Evolutionary conservation across 768 basidiomycete species (phyloP).

Genomic region (Phanerochaete sordida): DNA sequence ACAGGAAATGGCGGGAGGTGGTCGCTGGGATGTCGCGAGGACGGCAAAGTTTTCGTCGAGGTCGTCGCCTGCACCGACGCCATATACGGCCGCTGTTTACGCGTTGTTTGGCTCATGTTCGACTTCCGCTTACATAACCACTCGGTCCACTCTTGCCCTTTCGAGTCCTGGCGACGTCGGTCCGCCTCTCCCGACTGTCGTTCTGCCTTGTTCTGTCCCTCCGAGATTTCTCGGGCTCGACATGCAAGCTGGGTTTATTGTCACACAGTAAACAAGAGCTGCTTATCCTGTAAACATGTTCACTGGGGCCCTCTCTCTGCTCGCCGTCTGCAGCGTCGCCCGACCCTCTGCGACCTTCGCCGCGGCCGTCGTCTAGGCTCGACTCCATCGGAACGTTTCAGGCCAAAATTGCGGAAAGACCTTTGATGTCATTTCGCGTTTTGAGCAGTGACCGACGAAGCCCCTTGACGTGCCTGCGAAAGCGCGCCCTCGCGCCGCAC

Average conservation of each 20-base stretch:
- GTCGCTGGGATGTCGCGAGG: conserved; percentile 19
- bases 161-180: not conserved
- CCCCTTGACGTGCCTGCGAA: no score
- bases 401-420: not conserved
- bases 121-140: conserved; percentile 26
- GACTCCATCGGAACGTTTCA: not conserved
- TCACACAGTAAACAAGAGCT: no score
- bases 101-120: conserved; percentile 53
- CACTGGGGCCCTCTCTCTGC: no score
- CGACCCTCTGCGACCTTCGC: no score
- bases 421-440: not conserved
- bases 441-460: no score
- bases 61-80: not conserved
- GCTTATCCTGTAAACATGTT: no score
- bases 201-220: not conserved
- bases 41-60: conserved; percentile 14
- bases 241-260: no score
- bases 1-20: conserved; percentile 4
- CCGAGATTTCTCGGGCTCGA: not conserved
- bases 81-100: conserved; percentile 28
- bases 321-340: no score
- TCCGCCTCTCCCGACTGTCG: not conserved
- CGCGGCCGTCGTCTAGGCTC: not conserved
- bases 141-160: not conserved
- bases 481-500: no score